Conservation (phyloP, 1,284 basidiomycete genomes). For the Puccinia sorghi region DNA sequence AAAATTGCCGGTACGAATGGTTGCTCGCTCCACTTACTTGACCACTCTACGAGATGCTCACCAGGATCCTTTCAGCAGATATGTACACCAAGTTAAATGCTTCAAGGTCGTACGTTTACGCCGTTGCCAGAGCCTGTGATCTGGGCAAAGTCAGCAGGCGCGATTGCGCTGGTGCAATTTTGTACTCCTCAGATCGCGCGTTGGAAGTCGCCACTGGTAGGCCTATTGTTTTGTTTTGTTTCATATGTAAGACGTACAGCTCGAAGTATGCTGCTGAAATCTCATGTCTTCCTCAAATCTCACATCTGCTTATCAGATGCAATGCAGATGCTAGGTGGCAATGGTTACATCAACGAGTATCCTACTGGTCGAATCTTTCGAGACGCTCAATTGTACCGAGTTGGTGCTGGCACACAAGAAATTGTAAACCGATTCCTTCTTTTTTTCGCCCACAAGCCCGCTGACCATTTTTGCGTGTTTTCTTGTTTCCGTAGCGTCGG, state of each 20-base stretch:
- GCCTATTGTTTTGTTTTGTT: too few species aligned
- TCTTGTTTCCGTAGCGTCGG: slow-evolving; percentile 22
- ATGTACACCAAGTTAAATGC: slow-evolving; percentile 95
- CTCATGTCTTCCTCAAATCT: not conserved
- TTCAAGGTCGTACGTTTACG: slow-evolving; percentile 85
- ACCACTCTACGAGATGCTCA: not conserved
- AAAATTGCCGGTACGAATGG: slow-evolving; percentile 58
- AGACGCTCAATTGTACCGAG: slow-evolving; percentile 80
- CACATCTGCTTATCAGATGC: slow-evolving; percentile 63
- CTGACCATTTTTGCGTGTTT: slow-evolving; percentile 70
- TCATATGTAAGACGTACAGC: not conserved
- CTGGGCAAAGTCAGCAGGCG: slow-evolving; percentile 74
- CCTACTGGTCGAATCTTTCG: slow-evolving; percentile 80
- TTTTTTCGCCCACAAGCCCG: slow-evolving; percentile 67
- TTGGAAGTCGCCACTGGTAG: slow-evolving; percentile 74
- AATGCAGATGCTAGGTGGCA: slow-evolving; percentile 87
- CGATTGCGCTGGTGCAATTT: slow-evolving; percentile 86
- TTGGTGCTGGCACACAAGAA: slow-evolving; percentile 75
- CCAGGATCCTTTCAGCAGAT: slow-evolving; percentile 61
- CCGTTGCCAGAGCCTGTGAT: slow-evolving; percentile 85
- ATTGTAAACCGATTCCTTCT: slow-evolving; percentile 28
- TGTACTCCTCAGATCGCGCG: slow-evolving; percentile 85
- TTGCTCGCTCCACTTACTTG: not conserved
- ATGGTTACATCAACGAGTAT: slow-evolving; percentile 91
- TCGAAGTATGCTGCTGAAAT: not conserved